Base-by-base conservation (phyloP, 345 rosid genomes). In the Salix exigua region DNA sequence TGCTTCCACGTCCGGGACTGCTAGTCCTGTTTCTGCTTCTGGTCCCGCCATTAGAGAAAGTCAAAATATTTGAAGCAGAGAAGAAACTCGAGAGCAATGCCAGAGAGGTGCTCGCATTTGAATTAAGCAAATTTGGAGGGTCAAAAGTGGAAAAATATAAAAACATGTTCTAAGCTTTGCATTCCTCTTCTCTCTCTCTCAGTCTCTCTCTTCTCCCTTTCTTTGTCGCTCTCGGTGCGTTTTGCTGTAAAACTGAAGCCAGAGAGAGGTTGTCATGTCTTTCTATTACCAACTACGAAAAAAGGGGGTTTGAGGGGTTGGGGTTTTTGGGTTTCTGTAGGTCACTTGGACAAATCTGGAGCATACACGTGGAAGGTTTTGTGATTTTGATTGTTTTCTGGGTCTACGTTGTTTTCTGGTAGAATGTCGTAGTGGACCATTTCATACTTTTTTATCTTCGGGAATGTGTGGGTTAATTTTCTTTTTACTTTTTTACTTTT, bases 241-340 rank as follows among this genome's bases (percentile, higher is more conserved):
- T 66, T 64, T 38, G 80, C 76, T 86, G 95, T 89, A 65, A 87
- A 75, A 73, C 88, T 71, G 87, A 88, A 88, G 90, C 87, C 46
- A 66, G 76, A 70, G 81, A 58, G 81, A 55, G 68, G 78, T 51
- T 77, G 72, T 50, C 63, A 63, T 75, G 88, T 72, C 83, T 76
- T 81, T 82, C 89, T 23, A 23, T 84, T 72, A 87, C 98, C 91
- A 88, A 89, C 92, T 85, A 77, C 68, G 84, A 75, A 87, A 82
- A 75, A 71, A n/a, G 62, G 62, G 60, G 2, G 2, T 51, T 48
- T 48, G 62, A 26, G 60, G 19, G 1, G 19, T 48, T 48, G 30
- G 26, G 67, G n/a, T 25, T 42, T 73, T 70, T 72, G 21, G 3
- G 71, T 2, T 42, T 42, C 13, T 42, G 46, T 11, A 68, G 71